Evolutionary conservation across 352 stramenopile genomes (phyloP).

Genomic region (Pythium pyrilobum): DNA sequence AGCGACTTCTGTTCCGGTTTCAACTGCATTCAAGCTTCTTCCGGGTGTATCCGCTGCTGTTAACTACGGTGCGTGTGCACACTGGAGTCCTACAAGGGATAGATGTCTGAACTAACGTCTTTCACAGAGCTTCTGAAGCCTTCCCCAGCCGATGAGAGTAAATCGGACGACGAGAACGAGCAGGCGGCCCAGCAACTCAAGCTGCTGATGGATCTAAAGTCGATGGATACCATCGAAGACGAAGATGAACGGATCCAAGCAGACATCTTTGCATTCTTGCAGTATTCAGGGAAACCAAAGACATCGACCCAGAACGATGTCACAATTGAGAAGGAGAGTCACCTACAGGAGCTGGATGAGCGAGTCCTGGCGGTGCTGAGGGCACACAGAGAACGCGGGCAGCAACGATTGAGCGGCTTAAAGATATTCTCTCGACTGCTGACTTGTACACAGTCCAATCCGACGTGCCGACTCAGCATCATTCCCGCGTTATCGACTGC

Average conservation of each 20-base stretch:
- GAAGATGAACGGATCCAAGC: slow-evolving; percentile 80
- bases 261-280: slow-evolving; percentile 80
- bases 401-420: slow-evolving; percentile 52
- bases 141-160: neutral
- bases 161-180: slow-evolving; percentile 22
- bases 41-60: slow-evolving; percentile 58
- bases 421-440: slow-evolving; percentile 62
- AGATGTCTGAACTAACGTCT: neutral
- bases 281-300: slow-evolving; percentile 23
- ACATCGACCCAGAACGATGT: neutral
- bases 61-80: slow-evolving; percentile 37
- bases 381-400: slow-evolving; percentile 40
- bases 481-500: slow-evolving; percentile 66
- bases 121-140: slow-evolving; percentile 2
- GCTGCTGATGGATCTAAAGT: slow-evolving; percentile 67
- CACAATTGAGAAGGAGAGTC: neutral
- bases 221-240: slow-evolving; percentile 69
- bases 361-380: slow-evolving; percentile 43
- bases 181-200: slow-evolving; percentile 54
- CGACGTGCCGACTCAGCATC: slow-evolving; percentile 59
- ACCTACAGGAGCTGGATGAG: slow-evolving; percentile 26
- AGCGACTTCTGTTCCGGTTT: neutral
- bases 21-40: slow-evolving; percentile 54
- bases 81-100: neutral
- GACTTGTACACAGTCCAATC: slow-evolving; percentile 42